Conservation (phyloP, 2,329 filamentous ascomycete species). For the Apiospora marii region DNA sequence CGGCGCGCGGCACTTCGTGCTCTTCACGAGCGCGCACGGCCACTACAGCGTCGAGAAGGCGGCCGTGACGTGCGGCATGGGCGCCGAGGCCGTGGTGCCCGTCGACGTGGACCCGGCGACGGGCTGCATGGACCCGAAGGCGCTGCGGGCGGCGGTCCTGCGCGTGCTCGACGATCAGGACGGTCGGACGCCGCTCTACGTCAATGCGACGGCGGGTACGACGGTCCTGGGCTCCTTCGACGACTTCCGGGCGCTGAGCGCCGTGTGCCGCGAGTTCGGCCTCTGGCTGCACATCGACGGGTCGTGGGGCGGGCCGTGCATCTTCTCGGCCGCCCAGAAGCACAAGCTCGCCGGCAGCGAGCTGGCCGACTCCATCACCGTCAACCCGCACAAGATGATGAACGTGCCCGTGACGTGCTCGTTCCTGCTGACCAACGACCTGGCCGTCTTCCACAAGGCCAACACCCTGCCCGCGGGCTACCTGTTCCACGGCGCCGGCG, state of each 20-base stretch:
- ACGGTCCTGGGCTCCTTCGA: slow-evolving; percentile 93
- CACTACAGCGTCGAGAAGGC: slow-evolving; percentile 97
- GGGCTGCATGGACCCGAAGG: slow-evolving; percentile 75
- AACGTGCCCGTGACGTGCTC: slow-evolving; percentile 90
- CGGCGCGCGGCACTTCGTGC: slow-evolving; percentile 69
- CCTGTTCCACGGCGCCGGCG: slow-evolving; percentile 70
- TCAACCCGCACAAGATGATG: slow-evolving; percentile 98
- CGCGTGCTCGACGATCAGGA: slow-evolving; percentile 56
- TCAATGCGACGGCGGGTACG: slow-evolving; percentile 94
- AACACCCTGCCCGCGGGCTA: slow-evolving; percentile 91
- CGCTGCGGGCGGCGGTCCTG: slow-evolving; percentile 69
- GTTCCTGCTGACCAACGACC: slow-evolving; percentile 82
- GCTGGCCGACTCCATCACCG: slow-evolving; percentile 80
- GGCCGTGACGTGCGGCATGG: slow-evolving; percentile 88
- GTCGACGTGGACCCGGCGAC: slow-evolving; percentile 73
- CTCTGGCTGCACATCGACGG: slow-evolving; percentile 95
- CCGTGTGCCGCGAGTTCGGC: slow-evolving; percentile 73
- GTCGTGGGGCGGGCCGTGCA: slow-evolving; percentile 86
- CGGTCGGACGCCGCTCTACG: slow-evolving; percentile 87
- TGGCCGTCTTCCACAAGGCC: slow-evolving; percentile 78
- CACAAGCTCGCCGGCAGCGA: slow-evolving; percentile 74
- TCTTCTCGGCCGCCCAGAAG: slow-evolving; percentile 74
- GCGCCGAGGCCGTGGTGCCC: slow-evolving; percentile 73
- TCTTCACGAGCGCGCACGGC: slow-evolving; percentile 90
- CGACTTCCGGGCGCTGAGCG: slow-evolving; percentile 73